Evolutionary conservation across 495 filamentous ascomycete species (phyloP), one percentile per base, ranked within the genome.

Genomic region (Rhizodiscina lignyota): DNA sequence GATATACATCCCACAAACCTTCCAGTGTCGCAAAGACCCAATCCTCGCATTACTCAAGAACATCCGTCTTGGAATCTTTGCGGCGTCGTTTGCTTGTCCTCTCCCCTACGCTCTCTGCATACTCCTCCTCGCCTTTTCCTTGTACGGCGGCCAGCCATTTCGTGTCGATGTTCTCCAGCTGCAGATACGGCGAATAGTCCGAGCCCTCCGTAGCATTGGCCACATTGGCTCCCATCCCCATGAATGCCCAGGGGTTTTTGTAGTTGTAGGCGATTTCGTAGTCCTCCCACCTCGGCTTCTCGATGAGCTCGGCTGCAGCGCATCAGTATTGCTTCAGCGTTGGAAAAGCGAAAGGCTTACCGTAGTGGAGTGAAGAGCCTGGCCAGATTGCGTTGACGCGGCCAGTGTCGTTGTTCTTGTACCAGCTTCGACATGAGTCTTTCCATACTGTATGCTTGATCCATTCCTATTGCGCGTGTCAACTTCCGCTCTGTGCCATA

Each of bases 401-500:
- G 19, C 41, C 42, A 5, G 41, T 57, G 36, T 19, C 33, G 33
- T 50, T 37, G 11, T 54, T 52, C 40, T 68, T 71, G 43, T 72
- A 70, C 66, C 66, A 70, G 13, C 61, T 65, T 12, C 61, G 56
- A 37, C 68, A 72, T 12, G 60, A 49, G 23, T 54, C 43, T 3
- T 51, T 45, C 48, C 63, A 72, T 0, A 67, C 61, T 1, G 61
- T 68, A 16, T 50, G 47, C 6, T 53, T 39, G 40, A 69, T 63
- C 39, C 64, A 68, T 27, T 27, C 24, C 24, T 27, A n/a, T n/a
- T n/a, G 24, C 8, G 24, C 24, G 13, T 13, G 24, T 27, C 24
- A 27, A n/a, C n/a, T n/a, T n/a, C n/a, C n/a, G n/a, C n/a, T n/a
- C n/a, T n/a, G n/a, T n/a, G n/a, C n/a, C n/a, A n/a, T n/a, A n/a